A percentile compares a stretch with the other conserved stretches of the same genome.
Evolutionary conservation across 768 basidiomycete species (phyloP).

Genomic region (Epithele typhae): DNA sequence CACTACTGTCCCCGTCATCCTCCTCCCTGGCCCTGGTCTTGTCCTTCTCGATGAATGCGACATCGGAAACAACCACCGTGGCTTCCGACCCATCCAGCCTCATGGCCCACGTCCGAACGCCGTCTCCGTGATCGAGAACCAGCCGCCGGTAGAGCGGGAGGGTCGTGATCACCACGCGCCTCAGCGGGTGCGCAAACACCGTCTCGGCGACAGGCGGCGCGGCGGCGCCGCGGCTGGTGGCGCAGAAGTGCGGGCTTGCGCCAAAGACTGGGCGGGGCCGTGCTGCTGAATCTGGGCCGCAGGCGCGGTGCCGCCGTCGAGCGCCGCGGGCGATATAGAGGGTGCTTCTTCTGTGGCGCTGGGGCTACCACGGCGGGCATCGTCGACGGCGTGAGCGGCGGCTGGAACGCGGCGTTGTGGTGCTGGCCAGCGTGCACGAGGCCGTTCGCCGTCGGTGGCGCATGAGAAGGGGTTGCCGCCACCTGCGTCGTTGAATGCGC

Average conservation of each 20-base stretch:
- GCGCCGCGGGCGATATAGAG: slow-evolving; percentile 7
- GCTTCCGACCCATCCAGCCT: slow-evolving; percentile 56
- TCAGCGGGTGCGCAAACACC: slow-evolving; percentile 29
- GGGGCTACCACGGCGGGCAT: slow-evolving; percentile 12
- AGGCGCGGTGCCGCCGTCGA: slow-evolving; percentile 1
- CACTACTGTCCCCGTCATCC: slow-evolving; percentile 45
- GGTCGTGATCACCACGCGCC: slow-evolving; percentile 47
- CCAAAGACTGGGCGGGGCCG: no score
- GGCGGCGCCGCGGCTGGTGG: slow-evolving; percentile 6
- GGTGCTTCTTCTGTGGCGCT: slow-evolving; percentile 4
- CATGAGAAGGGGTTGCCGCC: slow-evolving; percentile 19
- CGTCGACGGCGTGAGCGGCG: background rate
- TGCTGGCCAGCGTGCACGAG: no score
- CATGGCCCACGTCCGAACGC: slow-evolving; percentile 72
- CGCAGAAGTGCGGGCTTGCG: no score
- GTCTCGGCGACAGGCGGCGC: slow-evolving; percentile 13
- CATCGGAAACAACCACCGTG: slow-evolving; percentile 46
- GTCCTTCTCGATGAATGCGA: slow-evolving; percentile 45
- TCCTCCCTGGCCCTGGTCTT: slow-evolving; percentile 40
- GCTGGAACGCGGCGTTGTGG: no score
- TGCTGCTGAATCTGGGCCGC: slow-evolving; percentile 19
- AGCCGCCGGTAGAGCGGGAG: slow-evolving; percentile 57
- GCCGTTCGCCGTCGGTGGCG: slow-evolving; percentile 8
- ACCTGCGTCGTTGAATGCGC: slow-evolving; percentile 14
- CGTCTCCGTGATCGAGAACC: slow-evolving; percentile 59